Evolutionary conservation across 148 eudicot species (phyloP), one percentile per base, ranked within the genome.

Genomic region (Dysphania ambrosioides): DNA sequence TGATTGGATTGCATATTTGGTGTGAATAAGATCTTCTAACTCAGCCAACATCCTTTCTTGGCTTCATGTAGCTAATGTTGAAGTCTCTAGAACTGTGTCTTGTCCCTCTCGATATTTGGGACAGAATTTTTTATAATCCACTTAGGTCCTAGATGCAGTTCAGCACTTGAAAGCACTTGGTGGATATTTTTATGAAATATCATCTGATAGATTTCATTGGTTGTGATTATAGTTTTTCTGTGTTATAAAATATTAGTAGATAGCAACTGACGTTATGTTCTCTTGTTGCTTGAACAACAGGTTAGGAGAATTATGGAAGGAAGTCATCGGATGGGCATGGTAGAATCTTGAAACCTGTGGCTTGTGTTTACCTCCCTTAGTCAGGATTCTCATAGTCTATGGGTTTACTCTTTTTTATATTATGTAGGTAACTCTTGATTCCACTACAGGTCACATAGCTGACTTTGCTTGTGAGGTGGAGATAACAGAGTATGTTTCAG

Each of bases 221-320:
- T 70, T 79, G 74, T 60, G 6, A 42, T 32, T 70, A 19, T 57
- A 55, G 29, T 13, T 70, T 4, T 56, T 47, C 53, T 11, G 53
- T 47, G 3, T 13, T 13, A 47, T 16, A 1, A 47, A 16, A 47
- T 68, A 38, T 34, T 7, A 42, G 30, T 59, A 34, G 53, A 67
- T 31, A 72, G 70, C 24, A 55, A 77, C 83, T 82, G 75, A 75
- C 82, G 80, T 77, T 77, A 73, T 77, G 77, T 73, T 77, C 41
- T 80, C 81, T 80, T 74, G 26, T 72, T 78, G 69, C 72, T 72
- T 71, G 80, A 79, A 60, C 84, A 73, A 78, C 89, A 96, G 99
- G 95, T 96, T 72, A 86, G 99, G 91, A 92, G 99, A 77, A 89
- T 92, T 80, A 92, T 96, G 99, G 99, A 96, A 87, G 99, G 99